These are phyloP conservation scores for Dendrobium nobile DNA, from an alignment of 106 monocot species.

Conservation along the genomic window DNA sequence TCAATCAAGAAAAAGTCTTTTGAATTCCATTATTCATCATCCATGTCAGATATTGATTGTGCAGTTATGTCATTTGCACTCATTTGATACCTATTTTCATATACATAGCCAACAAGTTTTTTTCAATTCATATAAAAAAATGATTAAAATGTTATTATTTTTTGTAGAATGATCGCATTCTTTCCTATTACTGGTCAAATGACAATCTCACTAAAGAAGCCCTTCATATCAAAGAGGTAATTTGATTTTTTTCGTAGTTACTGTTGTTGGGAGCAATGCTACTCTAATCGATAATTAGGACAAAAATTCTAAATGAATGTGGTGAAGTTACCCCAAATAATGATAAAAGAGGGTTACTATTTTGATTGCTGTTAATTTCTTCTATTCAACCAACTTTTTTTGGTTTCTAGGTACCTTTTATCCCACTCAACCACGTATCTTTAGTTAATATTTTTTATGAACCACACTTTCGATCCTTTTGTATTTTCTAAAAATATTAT, in stretches of 20 bases:
- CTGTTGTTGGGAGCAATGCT: constrained; percentile 15
- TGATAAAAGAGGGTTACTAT: no score
- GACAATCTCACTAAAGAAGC: constrained; percentile 22
- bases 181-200: constrained; percentile 33
- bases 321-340: no score
- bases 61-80: not conserved
- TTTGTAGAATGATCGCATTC: not conserved
- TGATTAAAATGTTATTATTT: not conserved
- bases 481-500: no score
- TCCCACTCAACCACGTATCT: no score
- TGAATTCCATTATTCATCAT: not conserved
- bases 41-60: not conserved
- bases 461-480: no score
- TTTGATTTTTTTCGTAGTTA: constrained; percentile 1
- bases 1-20: not conserved
- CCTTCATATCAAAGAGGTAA: constrained; percentile 6
- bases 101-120: not conserved
- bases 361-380: no score
- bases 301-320: no score
- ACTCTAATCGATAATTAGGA: no score
- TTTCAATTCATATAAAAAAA: not conserved
- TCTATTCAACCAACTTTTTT: no score
- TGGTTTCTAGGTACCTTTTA: no score
- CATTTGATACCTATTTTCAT: not conserved
- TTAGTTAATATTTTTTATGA: no score